Percentiles rank a stretch among this genome's conserved stretches.
Conservation (phyloP, 2,329 filamentous ascomycete species). For the Graphilbum ipis-grandicollis region DNA sequence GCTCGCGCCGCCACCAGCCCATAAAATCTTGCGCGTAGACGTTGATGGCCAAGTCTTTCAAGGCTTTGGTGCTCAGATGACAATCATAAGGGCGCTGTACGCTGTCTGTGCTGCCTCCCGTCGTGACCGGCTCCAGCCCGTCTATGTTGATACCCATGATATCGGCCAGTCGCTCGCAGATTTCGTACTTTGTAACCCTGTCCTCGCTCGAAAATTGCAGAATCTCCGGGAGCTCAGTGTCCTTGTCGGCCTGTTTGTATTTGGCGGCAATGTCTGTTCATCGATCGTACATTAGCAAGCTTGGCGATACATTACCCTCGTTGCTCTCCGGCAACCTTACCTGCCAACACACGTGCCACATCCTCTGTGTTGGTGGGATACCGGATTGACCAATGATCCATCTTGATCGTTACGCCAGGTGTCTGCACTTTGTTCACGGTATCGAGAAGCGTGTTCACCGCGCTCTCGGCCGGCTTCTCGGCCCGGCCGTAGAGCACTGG, state of each 20-base stretch:
- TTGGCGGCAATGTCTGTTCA: slow-evolving; percentile 48
- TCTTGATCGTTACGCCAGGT: slow-evolving; percentile 42
- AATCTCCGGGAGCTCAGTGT: slow-evolving; percentile 42
- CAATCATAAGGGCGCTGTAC: slow-evolving; percentile 77
- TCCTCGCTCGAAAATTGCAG: slow-evolving; percentile 83
- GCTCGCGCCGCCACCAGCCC: slow-evolving; percentile 61
- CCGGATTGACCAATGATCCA: slow-evolving; percentile 74
- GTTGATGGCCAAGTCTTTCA: slow-evolving; percentile 59
- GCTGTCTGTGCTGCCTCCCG: slow-evolving; percentile 53
- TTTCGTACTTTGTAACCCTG: slow-evolving; percentile 76
- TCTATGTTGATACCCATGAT: slow-evolving; percentile 60
- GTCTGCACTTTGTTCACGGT: slow-evolving; percentile 57
- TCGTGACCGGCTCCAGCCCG: slow-evolving; percentile 49
- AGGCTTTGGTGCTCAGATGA: slow-evolving; percentile 59
- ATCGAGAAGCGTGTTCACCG: slow-evolving; percentile 68
- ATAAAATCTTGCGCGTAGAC: slow-evolving; percentile 58
- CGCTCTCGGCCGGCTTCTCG: slow-evolving; percentile 55
- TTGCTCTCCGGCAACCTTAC: slow-evolving; percentile 1
- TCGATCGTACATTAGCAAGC: too few species aligned
- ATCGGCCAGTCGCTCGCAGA: slow-evolving; percentile 60
- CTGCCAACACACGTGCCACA: slow-evolving; percentile 46
- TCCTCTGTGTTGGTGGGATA: slow-evolving; percentile 86
- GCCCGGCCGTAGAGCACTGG: slow-evolving; percentile 74
- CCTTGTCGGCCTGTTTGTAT: slow-evolving; percentile 37
- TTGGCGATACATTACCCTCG: too few species aligned